These are phyloP conservation scores for Apiospora koreana DNA, from an alignment of 2,329 filamentous ascomycete species.

Conservation along the genomic window DNA sequence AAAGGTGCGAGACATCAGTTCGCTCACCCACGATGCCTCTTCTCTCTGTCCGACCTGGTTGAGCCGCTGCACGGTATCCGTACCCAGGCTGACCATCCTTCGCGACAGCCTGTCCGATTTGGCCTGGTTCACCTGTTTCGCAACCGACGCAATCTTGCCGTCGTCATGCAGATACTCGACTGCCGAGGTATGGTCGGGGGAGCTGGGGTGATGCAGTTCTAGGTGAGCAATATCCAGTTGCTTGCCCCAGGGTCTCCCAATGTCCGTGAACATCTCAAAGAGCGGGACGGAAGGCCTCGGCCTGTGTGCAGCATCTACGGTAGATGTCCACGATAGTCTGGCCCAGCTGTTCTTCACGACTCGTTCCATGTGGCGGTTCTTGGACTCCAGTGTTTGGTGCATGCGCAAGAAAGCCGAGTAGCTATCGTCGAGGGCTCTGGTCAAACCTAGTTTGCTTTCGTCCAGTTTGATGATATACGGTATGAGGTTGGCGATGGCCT, in stretches of 20 bases:
- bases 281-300: conserved; percentile 46
- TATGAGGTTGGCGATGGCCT: conserved; percentile 41
- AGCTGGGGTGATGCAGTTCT: conserved; percentile 54
- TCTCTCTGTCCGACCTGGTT: conserved; percentile 14
- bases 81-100: conserved; percentile 15
- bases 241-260: conserved; percentile 43
- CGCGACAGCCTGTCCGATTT: background rate
- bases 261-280: conserved; percentile 54
- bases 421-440: conserved; percentile 48
- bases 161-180: conserved; percentile 43
- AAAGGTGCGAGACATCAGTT: conserved; percentile 16
- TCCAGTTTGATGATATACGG: conserved; percentile 36
- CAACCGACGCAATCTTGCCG: background rate
- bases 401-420: conserved; percentile 51
- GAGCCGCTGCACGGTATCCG: conserved; percentile 15
- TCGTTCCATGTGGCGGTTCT: conserved; percentile 35
- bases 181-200: conserved; percentile 48
- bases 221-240: conserved; percentile 54
- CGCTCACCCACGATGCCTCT: conserved; percentile 18
- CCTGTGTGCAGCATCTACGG: conserved; percentile 49
- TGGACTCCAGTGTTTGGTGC: conserved; percentile 41
- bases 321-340: conserved; percentile 52
- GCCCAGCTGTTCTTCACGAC: conserved; percentile 47
- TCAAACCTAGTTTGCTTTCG: conserved; percentile 28
- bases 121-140: background rate